These are phyloP conservation scores for Ambrosiella cleistominuta DNA, from an alignment of 2,329 filamentous ascomycete genomes.

Conservation along the genomic window DNA sequence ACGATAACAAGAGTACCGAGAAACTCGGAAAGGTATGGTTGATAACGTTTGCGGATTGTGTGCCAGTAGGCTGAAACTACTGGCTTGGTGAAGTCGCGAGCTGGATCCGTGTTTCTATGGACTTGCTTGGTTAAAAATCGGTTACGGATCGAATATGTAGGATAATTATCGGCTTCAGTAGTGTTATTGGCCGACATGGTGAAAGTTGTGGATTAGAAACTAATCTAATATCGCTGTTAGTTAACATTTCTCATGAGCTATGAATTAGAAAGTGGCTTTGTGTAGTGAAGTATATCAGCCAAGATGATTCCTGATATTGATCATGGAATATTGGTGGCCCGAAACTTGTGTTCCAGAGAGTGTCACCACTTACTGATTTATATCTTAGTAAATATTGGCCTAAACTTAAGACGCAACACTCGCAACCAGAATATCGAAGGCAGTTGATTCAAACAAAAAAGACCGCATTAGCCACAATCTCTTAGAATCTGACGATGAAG, in stretches of 20 bases:
- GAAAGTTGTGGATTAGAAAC: neutral
- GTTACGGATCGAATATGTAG: neutral
- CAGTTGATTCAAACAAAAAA: neutral
- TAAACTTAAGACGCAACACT: slow-evolving; percentile 1
- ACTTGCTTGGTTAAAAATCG: neutral
- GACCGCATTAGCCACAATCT: neutral
- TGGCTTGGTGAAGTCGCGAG: neutral
- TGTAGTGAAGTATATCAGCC: too few relatives aligned
- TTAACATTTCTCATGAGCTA: neutral
- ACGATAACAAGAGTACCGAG: slow-evolving; percentile 50
- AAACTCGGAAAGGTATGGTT: slow-evolving; percentile 49
- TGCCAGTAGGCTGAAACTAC: slow-evolving; percentile 27
- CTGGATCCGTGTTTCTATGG: slow-evolving; percentile 2
- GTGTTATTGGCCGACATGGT: slow-evolving; percentile 5
- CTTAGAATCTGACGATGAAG: neutral
- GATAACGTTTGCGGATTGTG: slow-evolving; percentile 29
- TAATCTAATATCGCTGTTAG: neutral
- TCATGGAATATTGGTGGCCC: too few relatives aligned
- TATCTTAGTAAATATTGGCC: neutral
- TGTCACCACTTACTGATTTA: neutral
- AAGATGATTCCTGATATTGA: too few relatives aligned
- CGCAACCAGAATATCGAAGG: slow-evolving; percentile 3
- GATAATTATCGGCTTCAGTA: neutral
- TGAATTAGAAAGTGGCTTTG: too few relatives aligned
- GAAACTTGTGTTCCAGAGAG: too few relatives aligned